Conservation (phyloP, 176 grass and related monocot species). For the Thinopyrum elongatum region DNA sequence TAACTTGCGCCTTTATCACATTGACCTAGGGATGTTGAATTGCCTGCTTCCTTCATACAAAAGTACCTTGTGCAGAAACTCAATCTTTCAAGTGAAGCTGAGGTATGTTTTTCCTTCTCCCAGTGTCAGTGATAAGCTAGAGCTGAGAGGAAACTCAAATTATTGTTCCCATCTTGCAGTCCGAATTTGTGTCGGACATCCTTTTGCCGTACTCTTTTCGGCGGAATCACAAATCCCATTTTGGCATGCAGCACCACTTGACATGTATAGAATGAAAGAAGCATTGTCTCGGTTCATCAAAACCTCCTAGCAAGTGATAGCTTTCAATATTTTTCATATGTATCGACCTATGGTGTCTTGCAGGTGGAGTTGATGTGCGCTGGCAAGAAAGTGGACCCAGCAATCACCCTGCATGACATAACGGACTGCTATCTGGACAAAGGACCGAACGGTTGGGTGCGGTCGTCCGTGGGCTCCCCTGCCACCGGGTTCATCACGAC, state of each 20-base stretch:
- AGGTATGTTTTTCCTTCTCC: constrained; percentile 36
- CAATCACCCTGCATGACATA: constrained; percentile 36
- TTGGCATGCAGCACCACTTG: background rate
- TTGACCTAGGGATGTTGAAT: constrained; percentile 45
- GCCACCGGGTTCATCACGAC: constrained; percentile 35
- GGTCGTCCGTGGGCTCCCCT: constrained; percentile 25
- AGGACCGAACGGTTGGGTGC: constrained; percentile 37
- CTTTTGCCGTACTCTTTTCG: constrained; percentile 3
- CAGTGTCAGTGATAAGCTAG: background rate
- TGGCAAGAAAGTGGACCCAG: constrained; percentile 34
- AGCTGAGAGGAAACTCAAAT: background rate
- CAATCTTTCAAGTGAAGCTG: constrained; percentile 51
- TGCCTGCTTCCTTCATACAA: constrained; percentile 57
- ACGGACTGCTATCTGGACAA: constrained; percentile 29
- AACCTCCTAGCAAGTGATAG: background rate
- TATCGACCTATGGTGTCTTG: constrained; percentile 16
- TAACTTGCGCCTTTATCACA: constrained; percentile 12
- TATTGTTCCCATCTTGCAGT: background rate
- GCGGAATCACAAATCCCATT: background rate
- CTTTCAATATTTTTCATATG: background rate
- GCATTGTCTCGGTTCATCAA: background rate
- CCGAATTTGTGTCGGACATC: background rate
- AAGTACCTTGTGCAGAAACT: constrained; percentile 59
- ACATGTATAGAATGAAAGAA: background rate
- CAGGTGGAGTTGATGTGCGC: constrained; percentile 44